Percentiles rank a stretch among this genome's conserved stretches.
These are phyloP conservation scores for Citrus inodora DNA, from an alignment of 345 rosid genomes.

Conservation along the genomic window DNA sequence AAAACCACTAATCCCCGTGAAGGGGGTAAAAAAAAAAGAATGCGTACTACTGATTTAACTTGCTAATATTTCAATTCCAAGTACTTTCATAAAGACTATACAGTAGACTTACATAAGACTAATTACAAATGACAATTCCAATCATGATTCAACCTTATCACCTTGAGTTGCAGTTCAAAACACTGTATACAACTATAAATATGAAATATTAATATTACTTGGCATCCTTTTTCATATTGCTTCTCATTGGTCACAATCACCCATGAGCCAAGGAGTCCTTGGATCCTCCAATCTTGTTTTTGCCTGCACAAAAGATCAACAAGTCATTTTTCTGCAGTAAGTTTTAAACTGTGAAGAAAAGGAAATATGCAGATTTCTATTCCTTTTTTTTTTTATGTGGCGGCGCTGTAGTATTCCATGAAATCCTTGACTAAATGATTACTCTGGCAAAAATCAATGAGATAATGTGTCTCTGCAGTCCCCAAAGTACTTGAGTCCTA, in stretches of 20 bases:
- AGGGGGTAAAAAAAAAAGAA: too few species aligned
- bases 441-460: not conserved
- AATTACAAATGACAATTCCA: conserved; percentile 1
- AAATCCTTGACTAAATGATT: not conserved
- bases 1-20: not conserved
- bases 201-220: not conserved
- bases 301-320: conserved; percentile 4
- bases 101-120: not conserved
- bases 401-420: not conserved
- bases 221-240: not conserved
- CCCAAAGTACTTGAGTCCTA: not conserved
- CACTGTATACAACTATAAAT: conserved; percentile 3
- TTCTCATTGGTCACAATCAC: not conserved
- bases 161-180: not conserved
- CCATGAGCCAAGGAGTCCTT: not conserved
- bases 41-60: not conserved
- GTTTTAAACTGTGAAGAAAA: not conserved
- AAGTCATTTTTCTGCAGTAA: not conserved
- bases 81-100: not conserved
- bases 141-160: not conserved
- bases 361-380: not conserved
- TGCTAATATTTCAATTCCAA: not conserved
- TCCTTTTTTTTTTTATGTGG: too few species aligned
- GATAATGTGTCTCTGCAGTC: not conserved
- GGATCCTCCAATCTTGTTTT: not conserved